A percentile compares a stretch with the other conserved stretches of the same genome.
These are phyloP conservation scores for Pythium scleroteichum DNA, from an alignment of 352 stramenopile species.

Conservation along the genomic window DNA sequence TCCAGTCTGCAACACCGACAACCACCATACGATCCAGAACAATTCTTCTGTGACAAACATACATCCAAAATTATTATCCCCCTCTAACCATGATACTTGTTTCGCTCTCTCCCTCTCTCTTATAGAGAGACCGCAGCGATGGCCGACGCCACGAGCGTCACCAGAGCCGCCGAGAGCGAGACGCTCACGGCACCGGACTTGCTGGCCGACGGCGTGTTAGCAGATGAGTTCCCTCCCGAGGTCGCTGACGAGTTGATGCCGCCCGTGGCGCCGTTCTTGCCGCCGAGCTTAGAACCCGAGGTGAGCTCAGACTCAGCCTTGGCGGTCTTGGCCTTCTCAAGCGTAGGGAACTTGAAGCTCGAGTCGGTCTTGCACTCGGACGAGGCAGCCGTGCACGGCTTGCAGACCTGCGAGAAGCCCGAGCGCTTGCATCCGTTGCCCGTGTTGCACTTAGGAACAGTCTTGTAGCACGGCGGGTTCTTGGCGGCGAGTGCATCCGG, in stretches of 20 bases:
- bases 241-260: slow-evolving; percentile 1
- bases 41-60: no score
- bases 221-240: neutral
- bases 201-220: neutral
- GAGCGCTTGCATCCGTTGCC: slow-evolving; percentile 64
- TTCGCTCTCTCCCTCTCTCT: neutral
- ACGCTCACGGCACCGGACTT: neutral
- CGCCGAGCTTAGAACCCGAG: slow-evolving; percentile 24
- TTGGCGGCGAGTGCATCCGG: slow-evolving; percentile 37
- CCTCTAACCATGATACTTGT: no score
- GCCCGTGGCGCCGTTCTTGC: slow-evolving; percentile 15
- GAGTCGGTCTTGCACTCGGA: slow-evolving; percentile 40
- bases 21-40: no score
- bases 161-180: neutral
- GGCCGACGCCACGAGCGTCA: neutral
- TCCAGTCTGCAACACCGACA: no score
- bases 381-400: slow-evolving; percentile 40
- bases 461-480: slow-evolving; percentile 79
- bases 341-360: slow-evolving; percentile 59
- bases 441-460: slow-evolving; percentile 45
- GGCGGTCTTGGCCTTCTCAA: slow-evolving; percentile 48
- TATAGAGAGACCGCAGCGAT: neutral
- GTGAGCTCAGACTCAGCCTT: slow-evolving; percentile 16
- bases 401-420: slow-evolving; percentile 77
- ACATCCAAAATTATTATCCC: no score